Percentiles rank a stretch among this genome's conserved stretches.
phyloP scores from a whole-genome alignment of 768 basidiomycete species.

The Leccinum aurantiacum region DNA sequence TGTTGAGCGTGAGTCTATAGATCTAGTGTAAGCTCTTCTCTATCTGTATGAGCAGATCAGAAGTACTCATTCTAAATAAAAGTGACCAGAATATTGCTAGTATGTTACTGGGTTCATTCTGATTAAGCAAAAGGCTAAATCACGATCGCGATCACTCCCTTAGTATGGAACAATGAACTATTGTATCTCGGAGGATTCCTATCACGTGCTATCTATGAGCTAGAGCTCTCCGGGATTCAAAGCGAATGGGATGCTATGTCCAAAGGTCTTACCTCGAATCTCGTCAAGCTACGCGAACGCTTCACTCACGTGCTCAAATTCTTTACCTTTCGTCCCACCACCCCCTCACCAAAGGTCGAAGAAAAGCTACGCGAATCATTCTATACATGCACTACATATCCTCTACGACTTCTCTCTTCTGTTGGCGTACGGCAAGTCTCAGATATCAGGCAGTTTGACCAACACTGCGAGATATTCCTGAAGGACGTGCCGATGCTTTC shows the following conservation, averaged over 20 bases:
- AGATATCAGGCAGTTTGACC: constrained; percentile 41
- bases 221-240: neutral
- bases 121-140: neutral
- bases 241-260: neutral
- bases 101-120: neutral
- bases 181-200: neutral
- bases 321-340: constrained; percentile 30
- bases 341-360: constrained; percentile 71
- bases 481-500: constrained; percentile 73
- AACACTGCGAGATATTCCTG: constrained; percentile 30
- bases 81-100: neutral
- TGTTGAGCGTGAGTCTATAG: neutral
- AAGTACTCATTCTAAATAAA: too few species aligned
- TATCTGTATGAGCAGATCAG: neutral
- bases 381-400: constrained; percentile 53
- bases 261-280: neutral
- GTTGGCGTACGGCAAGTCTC: constrained; percentile 55
- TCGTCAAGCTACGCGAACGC: neutral
- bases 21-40: neutral
- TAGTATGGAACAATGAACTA: neutral
- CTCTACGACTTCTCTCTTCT: neutral
- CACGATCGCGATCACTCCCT: neutral
- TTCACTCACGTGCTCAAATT: constrained; percentile 10
- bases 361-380: constrained; percentile 71
- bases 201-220: neutral